These are phyloP conservation scores for Cyberlindnera xylosilytica DNA, from an alignment of 805 yeast species.

Conservation along the genomic window DNA sequence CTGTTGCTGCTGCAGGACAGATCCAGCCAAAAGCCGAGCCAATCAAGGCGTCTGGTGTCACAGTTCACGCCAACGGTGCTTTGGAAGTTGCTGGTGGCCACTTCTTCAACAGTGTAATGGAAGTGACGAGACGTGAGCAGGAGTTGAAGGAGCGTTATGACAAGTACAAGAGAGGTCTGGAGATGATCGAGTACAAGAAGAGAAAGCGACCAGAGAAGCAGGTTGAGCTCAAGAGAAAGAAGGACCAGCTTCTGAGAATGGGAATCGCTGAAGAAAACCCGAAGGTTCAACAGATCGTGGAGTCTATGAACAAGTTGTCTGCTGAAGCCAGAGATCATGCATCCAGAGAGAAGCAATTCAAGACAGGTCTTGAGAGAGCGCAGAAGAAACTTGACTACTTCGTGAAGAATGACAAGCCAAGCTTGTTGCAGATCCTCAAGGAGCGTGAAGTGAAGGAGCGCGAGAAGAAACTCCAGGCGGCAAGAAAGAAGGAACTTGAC, in stretches of 20 bases:
- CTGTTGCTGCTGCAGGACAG: background rate
- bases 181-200: slow-evolving; percentile 3
- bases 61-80: slow-evolving; percentile 8
- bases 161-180: slow-evolving; percentile 8
- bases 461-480: background rate
- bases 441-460: background rate
- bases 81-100: slow-evolving; percentile 7
- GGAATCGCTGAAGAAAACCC: slow-evolving; percentile 7
- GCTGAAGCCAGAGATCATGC: slow-evolving; percentile 2
- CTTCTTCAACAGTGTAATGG: slow-evolving; percentile 5
- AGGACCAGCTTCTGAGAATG: slow-evolving; percentile 11
- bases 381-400: slow-evolving; percentile 7
- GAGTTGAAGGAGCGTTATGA: slow-evolving; percentile 8
- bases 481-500: background rate
- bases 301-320: slow-evolving; percentile 9
- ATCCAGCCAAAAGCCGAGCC: background rate
- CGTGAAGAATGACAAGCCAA: slow-evolving; percentile 5
- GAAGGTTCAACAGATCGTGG: slow-evolving; percentile 4
- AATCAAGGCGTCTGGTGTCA: slow-evolving; percentile 1
- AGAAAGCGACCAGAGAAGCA: slow-evolving; percentile 8
- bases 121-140: slow-evolving; percentile 3
- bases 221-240: slow-evolving; percentile 10
- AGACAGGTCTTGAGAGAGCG: slow-evolving; percentile 5
- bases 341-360: slow-evolving; percentile 3
- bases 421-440: background rate